Base-by-base conservation (phyloP, 1,284 basidiomycete species). In the Naganishia sp. region DNA sequence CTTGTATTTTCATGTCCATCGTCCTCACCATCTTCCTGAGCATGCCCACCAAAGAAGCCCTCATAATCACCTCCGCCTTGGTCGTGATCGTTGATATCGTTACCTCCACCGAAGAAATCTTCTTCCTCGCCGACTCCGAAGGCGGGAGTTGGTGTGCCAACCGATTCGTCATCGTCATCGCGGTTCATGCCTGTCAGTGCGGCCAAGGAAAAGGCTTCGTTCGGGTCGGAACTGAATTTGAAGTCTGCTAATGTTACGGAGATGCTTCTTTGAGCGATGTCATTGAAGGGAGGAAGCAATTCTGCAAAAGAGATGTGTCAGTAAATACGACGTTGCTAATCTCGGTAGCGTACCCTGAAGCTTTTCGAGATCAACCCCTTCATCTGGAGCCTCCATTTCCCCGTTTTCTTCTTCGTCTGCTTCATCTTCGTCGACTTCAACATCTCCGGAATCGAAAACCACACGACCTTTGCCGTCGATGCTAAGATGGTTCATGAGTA, bases 401-500 rank as follows among this genome's bases (percentile, higher is more conserved):
- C 84, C 82, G 25, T 86, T 84, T 36, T 84, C 84, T 44, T 11
- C 39, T 1, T 36, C 59, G n/a, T 86, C 86, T 23, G 91, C 92
- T 6, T 88, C 89, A 10, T 86, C 85, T 69, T 88, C 89, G 21
- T 70, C 87, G 82, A 82, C 87, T 31, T 78, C 88, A 0, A 92
- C 90, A 75, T 98, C 96, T 65, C 94, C 90, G 4, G 94, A 94
- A 78, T 99, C 95, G 74, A 99, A 99, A 39, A 99, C 91, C 55
- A 99, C 90, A 66, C 93, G 84, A 75, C 96, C 84, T 44, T 86
- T 87, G 4, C 90, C 88, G 70, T 96, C 92, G 23, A 86, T 86
- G 6, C 90, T 90, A 48, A 94, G 82, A 74, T 95, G 93, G 75
- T 96, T 96, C 92, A 95, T 94, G 46, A 96, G 81, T 59, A 96